Conservation (phyloP, 139 green algal genomes). For the Mesotaenium endlicherianum region DNA sequence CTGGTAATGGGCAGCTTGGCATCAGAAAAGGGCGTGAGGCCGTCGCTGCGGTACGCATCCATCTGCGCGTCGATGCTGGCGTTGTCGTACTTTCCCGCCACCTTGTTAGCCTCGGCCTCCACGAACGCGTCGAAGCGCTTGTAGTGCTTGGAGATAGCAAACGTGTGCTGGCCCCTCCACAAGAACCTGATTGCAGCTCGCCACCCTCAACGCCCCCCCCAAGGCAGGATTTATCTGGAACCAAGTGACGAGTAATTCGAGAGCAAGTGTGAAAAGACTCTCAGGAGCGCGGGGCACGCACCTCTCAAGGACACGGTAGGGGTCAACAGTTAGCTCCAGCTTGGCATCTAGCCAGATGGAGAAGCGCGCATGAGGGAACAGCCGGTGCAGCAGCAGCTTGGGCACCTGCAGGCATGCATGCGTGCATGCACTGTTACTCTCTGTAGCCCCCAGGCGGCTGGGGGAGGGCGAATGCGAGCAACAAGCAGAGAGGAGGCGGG, state of each 20-base stretch:
- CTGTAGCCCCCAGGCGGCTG: no score
- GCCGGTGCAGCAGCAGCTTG: constrained; percentile 47
- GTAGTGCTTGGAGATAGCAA: constrained; percentile 48
- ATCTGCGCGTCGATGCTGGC: constrained; percentile 45
- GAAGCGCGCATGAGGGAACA: constrained; percentile 38
- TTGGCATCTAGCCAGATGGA: constrained; percentile 50
- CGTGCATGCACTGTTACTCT: no score
- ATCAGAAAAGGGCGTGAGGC: constrained; percentile 29
- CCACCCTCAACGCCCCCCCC: no score
- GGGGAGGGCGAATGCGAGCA: no score
- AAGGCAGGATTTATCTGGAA: not conserved
- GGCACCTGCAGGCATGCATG: constrained; percentile 43
- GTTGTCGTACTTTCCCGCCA: constrained; percentile 45
- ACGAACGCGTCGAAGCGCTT: constrained; percentile 42
- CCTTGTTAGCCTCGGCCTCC: constrained; percentile 43
- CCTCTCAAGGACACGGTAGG: constrained; percentile 35
- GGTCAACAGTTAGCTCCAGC: constrained; percentile 42
- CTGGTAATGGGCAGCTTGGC: constrained; percentile 41
- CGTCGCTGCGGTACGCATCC: constrained; percentile 24
- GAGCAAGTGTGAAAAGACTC: not conserved
- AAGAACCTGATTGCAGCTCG: no score
- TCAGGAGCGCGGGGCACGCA: constrained; percentile 11
- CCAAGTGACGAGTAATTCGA: not conserved
- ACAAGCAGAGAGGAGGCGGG: no score
- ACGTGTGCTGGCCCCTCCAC: constrained; percentile 16